Conservation (phyloP, 805 yeast genomes). For the Candida nanaspora region DNA sequence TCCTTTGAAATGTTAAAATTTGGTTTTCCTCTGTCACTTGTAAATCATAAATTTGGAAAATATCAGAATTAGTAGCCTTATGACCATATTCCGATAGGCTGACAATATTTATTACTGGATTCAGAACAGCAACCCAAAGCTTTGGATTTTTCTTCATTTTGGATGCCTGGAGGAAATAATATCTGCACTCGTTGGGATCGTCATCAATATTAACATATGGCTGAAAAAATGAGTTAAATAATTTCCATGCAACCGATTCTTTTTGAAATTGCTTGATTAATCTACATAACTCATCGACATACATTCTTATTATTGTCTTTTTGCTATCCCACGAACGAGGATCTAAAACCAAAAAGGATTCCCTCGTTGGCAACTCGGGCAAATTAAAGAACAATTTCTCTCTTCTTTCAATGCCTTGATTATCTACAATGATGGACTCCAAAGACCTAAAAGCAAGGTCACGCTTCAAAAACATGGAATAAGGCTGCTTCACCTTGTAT, state of each 20-base stretch:
- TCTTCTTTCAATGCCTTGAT: conserved; percentile 18
- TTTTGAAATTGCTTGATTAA: conserved; percentile 11
- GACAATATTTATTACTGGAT: conserved; percentile 16
- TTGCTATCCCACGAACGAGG: conserved; percentile 27
- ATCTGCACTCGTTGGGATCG: conserved; percentile 12
- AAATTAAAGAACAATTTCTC: conserved; percentile 16
- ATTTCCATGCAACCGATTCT: conserved; percentile 16
- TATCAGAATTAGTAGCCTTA: conserved; percentile 13
- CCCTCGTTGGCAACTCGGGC: conserved; percentile 20
- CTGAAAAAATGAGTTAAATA: conserved; percentile 20
- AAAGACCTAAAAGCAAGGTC: conserved; percentile 54
- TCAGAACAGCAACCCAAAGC: conserved; percentile 10
- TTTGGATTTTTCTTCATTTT: conserved; percentile 18
- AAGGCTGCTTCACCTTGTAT: conserved; percentile 65
- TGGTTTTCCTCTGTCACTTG: conserved; percentile 16
- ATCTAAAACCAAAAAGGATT: conserved; percentile 19
- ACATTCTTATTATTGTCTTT: conserved; percentile 23
- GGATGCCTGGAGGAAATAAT: conserved; percentile 21
- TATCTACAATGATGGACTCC: conserved; percentile 1
- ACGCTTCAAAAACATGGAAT: conserved; percentile 50
- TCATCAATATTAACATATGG: conserved; percentile 18
- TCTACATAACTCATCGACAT: conserved; percentile 21
- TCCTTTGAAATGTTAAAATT: conserved; percentile 17
- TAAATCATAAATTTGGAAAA: conserved; percentile 15
- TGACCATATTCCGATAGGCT: conserved; percentile 14